Evolutionary conservation across 1,284 basidiomycete genomes (phyloP).

Genomic region (Mycena citricolor): DNA sequence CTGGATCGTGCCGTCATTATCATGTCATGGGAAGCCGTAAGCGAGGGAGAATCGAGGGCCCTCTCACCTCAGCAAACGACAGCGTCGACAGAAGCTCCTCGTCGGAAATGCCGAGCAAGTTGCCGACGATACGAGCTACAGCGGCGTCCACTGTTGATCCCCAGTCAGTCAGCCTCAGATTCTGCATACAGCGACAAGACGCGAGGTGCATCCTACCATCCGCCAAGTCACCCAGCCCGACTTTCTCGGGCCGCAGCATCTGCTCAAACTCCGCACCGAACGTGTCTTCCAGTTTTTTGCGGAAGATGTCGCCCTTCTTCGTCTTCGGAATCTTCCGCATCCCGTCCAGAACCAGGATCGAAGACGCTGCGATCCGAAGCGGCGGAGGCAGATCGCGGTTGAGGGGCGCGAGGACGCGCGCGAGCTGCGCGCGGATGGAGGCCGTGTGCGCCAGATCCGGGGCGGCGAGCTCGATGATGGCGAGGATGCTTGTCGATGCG

Average conservation of each 20-base stretch:
- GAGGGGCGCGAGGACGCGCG: conserved; percentile 29
- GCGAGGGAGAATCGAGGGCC: neutral
- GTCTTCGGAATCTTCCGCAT: conserved; percentile 32
- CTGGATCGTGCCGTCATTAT: conserved; percentile 23
- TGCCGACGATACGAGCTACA: conserved; percentile 25
- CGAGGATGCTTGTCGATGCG: conserved; percentile 32
- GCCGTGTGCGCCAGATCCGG: conserved; percentile 1
- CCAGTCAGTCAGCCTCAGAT: too few species aligned
- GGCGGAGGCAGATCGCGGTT: conserved; percentile 35
- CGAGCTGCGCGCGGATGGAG: conserved; percentile 25
- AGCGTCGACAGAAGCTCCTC: conserved; percentile 25
- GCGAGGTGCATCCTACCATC: too few species aligned
- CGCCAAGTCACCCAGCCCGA: too few species aligned
- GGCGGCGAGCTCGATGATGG: conserved; percentile 31
- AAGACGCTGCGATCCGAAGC: conserved; percentile 35
- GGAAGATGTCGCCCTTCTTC: conserved; percentile 34
- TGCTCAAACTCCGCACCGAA: conserved; percentile 30
- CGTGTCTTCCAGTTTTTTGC: conserved; percentile 33
- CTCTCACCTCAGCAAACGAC: conserved; percentile 34
- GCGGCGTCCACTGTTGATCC: conserved; percentile 23
- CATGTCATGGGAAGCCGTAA: conserved; percentile 1
- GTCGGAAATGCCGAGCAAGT: conserved; percentile 26
- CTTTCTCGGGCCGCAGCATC: too few species aligned
- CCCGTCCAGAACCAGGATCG: conserved; percentile 30
- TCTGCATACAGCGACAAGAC: too few species aligned